Conservation (phyloP, 2,329 filamentous ascomycete species). For the Endoconidiophora laricicola region DNA sequence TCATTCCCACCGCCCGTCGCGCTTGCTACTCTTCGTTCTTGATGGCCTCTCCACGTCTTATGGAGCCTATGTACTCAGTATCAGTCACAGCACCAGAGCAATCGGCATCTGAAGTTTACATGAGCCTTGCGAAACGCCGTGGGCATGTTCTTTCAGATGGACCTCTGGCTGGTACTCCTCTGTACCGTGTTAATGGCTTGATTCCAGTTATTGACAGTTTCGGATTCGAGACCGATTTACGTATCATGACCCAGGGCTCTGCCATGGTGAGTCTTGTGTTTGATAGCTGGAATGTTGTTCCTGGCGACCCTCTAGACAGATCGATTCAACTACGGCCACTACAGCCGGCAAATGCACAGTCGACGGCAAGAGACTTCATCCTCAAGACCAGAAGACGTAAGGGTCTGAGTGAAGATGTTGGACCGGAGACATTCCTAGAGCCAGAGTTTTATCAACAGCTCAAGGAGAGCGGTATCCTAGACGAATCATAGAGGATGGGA, state of each 20-base stretch:
- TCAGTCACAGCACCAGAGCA: constrained; percentile 87
- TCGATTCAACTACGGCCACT: constrained; percentile 67
- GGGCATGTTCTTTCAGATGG: constrained; percentile 92
- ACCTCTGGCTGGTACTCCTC: constrained; percentile 80
- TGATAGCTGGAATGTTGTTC: constrained; percentile 90
- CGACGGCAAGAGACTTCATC: constrained; percentile 87
- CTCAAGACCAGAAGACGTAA: constrained; percentile 89
- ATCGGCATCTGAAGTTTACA: constrained; percentile 78
- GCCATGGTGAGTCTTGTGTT: constrained; percentile 85
- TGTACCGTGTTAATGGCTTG: constrained; percentile 80
- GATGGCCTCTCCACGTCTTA: constrained; percentile 87
- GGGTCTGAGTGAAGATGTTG: constrained; percentile 87
- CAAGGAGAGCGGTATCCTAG: constrained; percentile 76
- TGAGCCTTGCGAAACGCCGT: constrained; percentile 69
- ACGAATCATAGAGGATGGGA: constrained; percentile 25
- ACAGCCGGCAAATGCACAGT: constrained; percentile 75
- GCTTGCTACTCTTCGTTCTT: constrained; percentile 93
- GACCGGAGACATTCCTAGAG: constrained; percentile 89
- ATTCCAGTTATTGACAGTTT: constrained; percentile 95
- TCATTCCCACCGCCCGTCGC: constrained; percentile 84
- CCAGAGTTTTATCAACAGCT: constrained; percentile 79
- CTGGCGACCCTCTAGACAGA: constrained; percentile 84
- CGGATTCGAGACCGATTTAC: constrained; percentile 91
- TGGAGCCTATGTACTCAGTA: constrained; percentile 90
- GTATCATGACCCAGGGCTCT: constrained; percentile 89